Percentiles rank a stretch among this genome's conserved stretches.
Evolutionary conservation across 495 filamentous ascomycete species (phyloP).

Genomic region (Trichocladium uniseriatum): DNA sequence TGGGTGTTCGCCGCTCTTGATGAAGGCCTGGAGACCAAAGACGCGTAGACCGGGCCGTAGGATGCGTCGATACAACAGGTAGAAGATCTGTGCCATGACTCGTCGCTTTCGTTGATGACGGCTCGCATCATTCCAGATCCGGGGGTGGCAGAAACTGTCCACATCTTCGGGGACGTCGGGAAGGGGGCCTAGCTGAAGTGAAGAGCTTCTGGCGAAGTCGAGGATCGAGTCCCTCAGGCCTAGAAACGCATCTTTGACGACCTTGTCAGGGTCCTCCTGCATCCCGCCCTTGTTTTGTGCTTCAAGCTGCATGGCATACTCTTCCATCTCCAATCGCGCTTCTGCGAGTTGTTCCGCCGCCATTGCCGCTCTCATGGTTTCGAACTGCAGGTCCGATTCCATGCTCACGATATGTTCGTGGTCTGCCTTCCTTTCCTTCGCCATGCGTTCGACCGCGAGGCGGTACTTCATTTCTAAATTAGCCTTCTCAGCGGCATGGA

Average conservation of each 20-base stretch:
- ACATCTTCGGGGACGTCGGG: background rate
- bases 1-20: background rate
- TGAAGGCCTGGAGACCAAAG: slow-evolving; percentile 9
- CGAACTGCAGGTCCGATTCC: background rate
- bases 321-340: background rate
- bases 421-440: background rate
- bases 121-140: background rate
- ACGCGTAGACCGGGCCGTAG: slow-evolving; percentile 7
- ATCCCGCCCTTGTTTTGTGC: background rate
- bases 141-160: background rate
- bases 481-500: background rate
- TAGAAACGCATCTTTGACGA: background rate
- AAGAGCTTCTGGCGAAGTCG: slow-evolving; percentile 9
- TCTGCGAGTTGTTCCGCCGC: background rate
- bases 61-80: slow-evolving; percentile 12
- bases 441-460: background rate
- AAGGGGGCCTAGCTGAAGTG: background rate
- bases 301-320: background rate
- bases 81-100: slow-evolving; percentile 12
- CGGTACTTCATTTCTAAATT: background rate
- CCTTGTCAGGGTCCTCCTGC: background rate
- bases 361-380: background rate
- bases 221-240: slow-evolving; percentile 18
- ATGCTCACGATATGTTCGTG: background rate
- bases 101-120: background rate